Evolutionary conservation across 192 early-diverging fungal genomes (phyloP).

Genomic region (Backusella tuberculispora): DNA sequence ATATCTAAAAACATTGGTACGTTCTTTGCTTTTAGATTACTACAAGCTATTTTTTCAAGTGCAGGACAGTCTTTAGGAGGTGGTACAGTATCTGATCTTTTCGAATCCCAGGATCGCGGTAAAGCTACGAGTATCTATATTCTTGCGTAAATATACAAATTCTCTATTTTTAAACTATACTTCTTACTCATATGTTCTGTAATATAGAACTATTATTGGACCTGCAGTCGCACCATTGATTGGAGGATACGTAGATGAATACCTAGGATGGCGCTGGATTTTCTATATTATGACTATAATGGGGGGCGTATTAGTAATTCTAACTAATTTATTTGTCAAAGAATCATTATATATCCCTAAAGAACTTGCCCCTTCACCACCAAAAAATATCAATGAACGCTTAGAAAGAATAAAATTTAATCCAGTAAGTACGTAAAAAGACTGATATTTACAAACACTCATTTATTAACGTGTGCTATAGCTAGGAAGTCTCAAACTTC

Average conservation of each 20-base stretch:
- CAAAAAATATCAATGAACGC: conserved; percentile 10
- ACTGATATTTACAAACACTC: not conserved
- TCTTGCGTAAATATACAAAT: conserved; percentile 16
- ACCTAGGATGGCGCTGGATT: conserved; percentile 48
- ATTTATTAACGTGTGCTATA: not conserved
- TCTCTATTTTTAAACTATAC: not conserved
- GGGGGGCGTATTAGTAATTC: conserved; percentile 49
- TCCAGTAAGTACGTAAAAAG: conserved; percentile 16
- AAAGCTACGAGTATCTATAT: conserved; percentile 37
- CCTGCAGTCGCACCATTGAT: conserved; percentile 44
- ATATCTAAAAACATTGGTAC: conserved; percentile 34
- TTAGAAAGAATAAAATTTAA: conserved; percentile 32
- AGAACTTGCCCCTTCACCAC: not conserved
- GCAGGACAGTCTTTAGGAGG: conserved; percentile 40
- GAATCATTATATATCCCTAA: conserved; percentile 53
- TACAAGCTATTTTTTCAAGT: conserved; percentile 38
- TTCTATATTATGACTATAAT: conserved; percentile 64
- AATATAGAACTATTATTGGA: conserved; percentile 40
- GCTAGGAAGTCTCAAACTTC: conserved; percentile 27
- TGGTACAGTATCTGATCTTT: conserved; percentile 47
- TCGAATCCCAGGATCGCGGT: conserved; percentile 34
- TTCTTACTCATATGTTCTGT: not conserved
- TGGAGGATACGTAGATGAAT: conserved; percentile 44
- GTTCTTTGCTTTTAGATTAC: conserved; percentile 38
- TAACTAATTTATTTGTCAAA: conserved; percentile 56